Percentiles rank a stretch among this genome's conserved stretches.
Conservation (phyloP, 768 basidiomycete species). For the Mycena galericulata region DNA sequence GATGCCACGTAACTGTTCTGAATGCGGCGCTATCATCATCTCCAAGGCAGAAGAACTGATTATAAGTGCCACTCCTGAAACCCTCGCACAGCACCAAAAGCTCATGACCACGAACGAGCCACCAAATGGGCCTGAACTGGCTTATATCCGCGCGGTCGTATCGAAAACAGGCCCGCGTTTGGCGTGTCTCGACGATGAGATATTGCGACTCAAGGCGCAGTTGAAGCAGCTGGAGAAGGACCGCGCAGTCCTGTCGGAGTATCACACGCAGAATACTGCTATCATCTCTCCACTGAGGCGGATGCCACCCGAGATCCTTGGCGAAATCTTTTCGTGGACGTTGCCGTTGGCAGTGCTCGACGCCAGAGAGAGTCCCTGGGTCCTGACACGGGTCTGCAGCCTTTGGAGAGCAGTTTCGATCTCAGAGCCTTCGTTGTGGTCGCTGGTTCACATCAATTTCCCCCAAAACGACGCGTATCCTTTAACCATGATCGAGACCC, state of each 20-base stretch:
- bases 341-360: background rate
- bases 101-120: background rate
- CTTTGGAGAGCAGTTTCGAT: constrained; percentile 7
- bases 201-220: background rate
- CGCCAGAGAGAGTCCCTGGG: constrained; percentile 4
- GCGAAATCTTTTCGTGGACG: constrained; percentile 17
- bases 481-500: background rate
- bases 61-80: background rate
- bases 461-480: background rate
- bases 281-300: constrained; percentile 3
- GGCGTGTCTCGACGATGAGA: background rate
- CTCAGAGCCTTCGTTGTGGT: constrained; percentile 4
- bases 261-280: background rate
- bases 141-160: background rate
- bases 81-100: background rate
- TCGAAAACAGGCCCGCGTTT: background rate
- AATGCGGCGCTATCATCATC: too few species aligned
- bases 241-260: background rate
- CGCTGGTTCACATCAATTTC: background rate
- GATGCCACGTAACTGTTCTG: too few species aligned
- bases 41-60: too few species aligned
- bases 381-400: background rate
- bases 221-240: background rate
- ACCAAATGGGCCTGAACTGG: background rate
- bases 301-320: constrained; percentile 14